Evolutionary conservation across 1,284 basidiomycete genomes (phyloP).

Genomic region (Ceratobasidium papillatum): DNA sequence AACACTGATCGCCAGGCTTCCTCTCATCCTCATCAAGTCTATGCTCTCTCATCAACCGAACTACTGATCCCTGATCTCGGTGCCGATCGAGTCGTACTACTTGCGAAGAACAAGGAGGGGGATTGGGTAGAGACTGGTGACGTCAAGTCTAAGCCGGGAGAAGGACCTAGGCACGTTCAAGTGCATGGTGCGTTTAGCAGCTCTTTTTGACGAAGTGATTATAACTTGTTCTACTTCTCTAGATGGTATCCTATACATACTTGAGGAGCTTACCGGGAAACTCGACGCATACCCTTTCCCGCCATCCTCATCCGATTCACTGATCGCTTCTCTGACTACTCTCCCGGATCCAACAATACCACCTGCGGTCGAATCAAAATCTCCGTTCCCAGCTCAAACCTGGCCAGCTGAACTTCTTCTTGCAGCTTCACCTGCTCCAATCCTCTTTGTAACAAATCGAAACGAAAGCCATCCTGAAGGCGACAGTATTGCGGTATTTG

Average conservation of each 20-base stretch:
- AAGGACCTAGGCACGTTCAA: slow-evolving; percentile 73
- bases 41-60: slow-evolving; percentile 58
- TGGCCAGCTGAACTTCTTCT: slow-evolving; percentile 44
- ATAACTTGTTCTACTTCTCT: background rate
- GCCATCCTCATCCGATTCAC: slow-evolving; percentile 40
- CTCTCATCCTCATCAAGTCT: slow-evolving; percentile 73
- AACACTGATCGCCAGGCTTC: slow-evolving; percentile 66
- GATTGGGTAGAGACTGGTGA: slow-evolving; percentile 58
- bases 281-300: slow-evolving; percentile 63
- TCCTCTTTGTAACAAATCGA: slow-evolving; percentile 70
- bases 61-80: slow-evolving; percentile 77
- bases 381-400: slow-evolving; percentile 57
- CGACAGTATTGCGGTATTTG: slow-evolving; percentile 68
- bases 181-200: slow-evolving; percentile 60
- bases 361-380: slow-evolving; percentile 62
- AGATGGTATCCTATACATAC: slow-evolving; percentile 60
- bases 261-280: slow-evolving; percentile 69
- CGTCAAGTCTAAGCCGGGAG: slow-evolving; percentile 58
- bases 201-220: slow-evolving; percentile 6
- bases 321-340: slow-evolving; percentile 40
- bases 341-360: slow-evolving; percentile 53
- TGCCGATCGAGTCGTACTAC: slow-evolving; percentile 67
- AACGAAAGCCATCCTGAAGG: slow-evolving; percentile 68
- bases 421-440: slow-evolving; percentile 48
- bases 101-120: slow-evolving; percentile 57